phyloP scores from a whole-genome alignment of 768 basidiomycete species.

The Auricularia cornea region DNA sequence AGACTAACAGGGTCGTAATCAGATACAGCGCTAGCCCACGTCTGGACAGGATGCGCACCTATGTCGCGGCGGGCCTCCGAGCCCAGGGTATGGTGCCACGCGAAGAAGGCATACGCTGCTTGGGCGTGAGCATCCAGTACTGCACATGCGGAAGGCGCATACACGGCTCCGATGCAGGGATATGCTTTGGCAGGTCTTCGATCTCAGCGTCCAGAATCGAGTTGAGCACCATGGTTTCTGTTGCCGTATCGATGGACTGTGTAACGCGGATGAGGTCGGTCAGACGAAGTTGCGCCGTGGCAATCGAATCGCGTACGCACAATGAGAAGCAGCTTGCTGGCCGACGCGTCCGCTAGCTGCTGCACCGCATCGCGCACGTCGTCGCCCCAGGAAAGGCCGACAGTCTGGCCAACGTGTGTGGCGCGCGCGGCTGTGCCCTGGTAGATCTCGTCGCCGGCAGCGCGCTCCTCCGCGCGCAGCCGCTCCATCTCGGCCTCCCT shows the following conservation, averaged over 20 bases:
- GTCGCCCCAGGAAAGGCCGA: constrained; percentile 60
- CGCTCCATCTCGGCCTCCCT: constrained; percentile 77
- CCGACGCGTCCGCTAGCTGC: constrained; percentile 41
- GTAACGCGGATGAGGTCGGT: not conserved
- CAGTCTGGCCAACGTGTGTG: constrained; percentile 45
- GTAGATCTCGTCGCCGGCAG: constrained; percentile 31
- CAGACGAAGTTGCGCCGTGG: not conserved
- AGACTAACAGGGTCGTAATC: constrained; percentile 40
- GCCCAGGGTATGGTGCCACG: constrained; percentile 44
- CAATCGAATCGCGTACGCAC: constrained; percentile 37
- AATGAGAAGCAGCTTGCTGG: constrained; percentile 50
- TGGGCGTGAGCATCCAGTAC: not conserved
- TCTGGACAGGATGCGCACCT: constrained; percentile 35
- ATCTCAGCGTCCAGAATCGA: constrained; percentile 33
- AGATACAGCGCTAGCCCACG: not conserved
- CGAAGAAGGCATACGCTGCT: constrained; percentile 53
- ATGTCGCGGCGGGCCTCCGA: constrained; percentile 46
- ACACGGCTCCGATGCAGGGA: constrained; percentile 57
- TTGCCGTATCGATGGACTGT: constrained; percentile 58
- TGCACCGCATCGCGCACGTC: constrained; percentile 59
- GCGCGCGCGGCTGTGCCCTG: constrained; percentile 20
- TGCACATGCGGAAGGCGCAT: constrained; percentile 7
- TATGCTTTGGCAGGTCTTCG: constrained; percentile 35
- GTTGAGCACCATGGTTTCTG: constrained; percentile 48
- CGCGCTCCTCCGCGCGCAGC: constrained; percentile 68